A percentile compares a stretch with the other conserved stretches of the same genome.
phyloP scores from a whole-genome alignment of 176 grass and related monocot species.

The Juncus inflexus region DNA sequence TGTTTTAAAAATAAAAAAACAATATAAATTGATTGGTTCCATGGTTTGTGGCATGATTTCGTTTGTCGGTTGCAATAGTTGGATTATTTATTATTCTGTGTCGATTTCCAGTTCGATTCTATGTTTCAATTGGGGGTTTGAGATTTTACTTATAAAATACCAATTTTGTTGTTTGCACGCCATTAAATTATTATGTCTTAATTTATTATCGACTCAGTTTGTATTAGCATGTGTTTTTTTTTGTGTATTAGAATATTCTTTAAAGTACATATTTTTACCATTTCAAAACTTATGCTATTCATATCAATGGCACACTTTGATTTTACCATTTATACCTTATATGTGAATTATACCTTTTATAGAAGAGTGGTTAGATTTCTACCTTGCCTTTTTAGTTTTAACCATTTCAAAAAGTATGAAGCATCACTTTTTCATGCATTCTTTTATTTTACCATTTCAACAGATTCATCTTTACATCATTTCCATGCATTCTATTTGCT shows the following conservation, averaged over 20 bases:
- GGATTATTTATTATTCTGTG: constrained; percentile 13
- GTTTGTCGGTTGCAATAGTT: neutral
- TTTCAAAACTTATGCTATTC: neutral
- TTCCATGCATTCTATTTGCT: too few species aligned
- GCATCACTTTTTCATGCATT: too few species aligned
- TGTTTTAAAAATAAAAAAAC: neutral
- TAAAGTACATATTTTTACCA: neutral
- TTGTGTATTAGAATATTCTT: neutral
- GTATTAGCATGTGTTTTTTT: neutral
- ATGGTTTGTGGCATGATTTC: constrained; percentile 7
- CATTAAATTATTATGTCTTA: constrained; percentile 9
- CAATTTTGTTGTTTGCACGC: neutral
- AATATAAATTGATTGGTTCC: neutral
- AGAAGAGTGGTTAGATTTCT: neutral
- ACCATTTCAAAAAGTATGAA: too few species aligned
- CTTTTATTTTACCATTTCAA: too few species aligned
- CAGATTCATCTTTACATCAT: too few species aligned
- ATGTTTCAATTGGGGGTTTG: constrained; percentile 1
- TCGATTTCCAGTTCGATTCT: neutral
- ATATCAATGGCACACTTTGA: constrained; percentile 3
- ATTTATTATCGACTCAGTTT: neutral
- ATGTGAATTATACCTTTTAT: constrained; percentile 10
- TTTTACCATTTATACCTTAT: neutral
- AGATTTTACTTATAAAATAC: neutral
- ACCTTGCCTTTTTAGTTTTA: too few species aligned